phyloP scores from a whole-genome alignment of 148 eudicot genomes.

The Diospyros kaki region DNA sequence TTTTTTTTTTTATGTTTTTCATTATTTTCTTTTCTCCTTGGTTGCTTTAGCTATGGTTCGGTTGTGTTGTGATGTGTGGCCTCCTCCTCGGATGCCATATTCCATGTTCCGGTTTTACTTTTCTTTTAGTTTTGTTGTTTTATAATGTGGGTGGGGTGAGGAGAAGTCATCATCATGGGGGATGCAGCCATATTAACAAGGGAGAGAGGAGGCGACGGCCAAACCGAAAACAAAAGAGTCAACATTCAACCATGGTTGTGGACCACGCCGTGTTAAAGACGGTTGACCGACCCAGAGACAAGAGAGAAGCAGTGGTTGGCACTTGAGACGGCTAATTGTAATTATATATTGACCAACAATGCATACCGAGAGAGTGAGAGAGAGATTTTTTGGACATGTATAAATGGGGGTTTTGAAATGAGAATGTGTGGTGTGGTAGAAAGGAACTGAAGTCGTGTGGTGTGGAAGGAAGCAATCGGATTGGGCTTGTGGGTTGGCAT shows the following conservation, averaged over 20 bases:
- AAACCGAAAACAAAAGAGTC: constrained; percentile 12
- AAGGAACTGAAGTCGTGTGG: constrained; percentile 2
- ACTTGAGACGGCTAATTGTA: constrained; percentile 27
- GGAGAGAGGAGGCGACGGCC: background rate
- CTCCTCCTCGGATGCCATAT: constrained; percentile 6
- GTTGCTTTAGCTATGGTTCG: constrained; percentile 6
- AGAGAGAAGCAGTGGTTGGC: background rate
- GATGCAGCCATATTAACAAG: background rate
- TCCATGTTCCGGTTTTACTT: background rate
- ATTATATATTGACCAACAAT: background rate
- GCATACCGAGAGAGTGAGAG: background rate
- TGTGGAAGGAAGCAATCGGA: background rate
- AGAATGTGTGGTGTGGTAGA: background rate
- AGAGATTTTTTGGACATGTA: background rate
- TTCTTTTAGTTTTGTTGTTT: background rate
- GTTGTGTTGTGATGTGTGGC: too few species aligned
- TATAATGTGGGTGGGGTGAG: background rate
- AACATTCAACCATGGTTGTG: constrained; percentile 12
- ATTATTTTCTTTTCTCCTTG: background rate
- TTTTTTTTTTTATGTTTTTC: background rate
- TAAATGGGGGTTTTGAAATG: background rate
- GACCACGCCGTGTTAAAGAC: constrained; percentile 23
- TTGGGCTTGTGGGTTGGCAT: constrained; percentile 10
- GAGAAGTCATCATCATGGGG: background rate
- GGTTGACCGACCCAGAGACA: constrained; percentile 25